phyloP scores from a whole-genome alignment of 306 rosid species.

The Sphenostylis stenocarpa region DNA sequence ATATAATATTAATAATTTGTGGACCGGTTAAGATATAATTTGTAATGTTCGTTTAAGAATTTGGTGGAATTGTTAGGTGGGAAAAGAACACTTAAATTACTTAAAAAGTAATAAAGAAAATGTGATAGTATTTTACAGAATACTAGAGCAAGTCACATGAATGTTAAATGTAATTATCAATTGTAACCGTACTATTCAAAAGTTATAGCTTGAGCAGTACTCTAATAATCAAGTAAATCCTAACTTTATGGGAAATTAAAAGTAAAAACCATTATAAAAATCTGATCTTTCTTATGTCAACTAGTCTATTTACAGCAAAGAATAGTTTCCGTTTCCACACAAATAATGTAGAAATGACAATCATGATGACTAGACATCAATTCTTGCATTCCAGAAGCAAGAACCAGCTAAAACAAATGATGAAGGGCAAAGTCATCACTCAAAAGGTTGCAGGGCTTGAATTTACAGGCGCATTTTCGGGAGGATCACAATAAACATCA shows the following conservation, averaged over 20 bases:
- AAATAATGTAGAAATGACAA: not conserved
- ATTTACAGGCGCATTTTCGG: conserved; percentile 43
- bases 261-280: not conserved
- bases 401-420: conserved; percentile 43
- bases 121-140: not conserved
- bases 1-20: too few species aligned
- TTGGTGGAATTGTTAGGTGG: not conserved
- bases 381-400: conserved; percentile 42
- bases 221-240: not conserved
- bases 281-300: conserved; percentile 1
- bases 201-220: not conserved
- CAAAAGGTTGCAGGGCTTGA: conserved; percentile 31
- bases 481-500: conserved; percentile 67
- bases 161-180: too few species aligned
- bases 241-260: not conserved
- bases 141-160: not conserved
- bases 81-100: too few species aligned
- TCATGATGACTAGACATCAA: conserved; percentile 26
- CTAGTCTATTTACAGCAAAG: conserved; percentile 76
- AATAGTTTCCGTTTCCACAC: conserved; percentile 38
- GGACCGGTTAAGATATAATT: too few species aligned
- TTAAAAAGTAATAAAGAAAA: too few species aligned
- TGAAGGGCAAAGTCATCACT: conserved; percentile 41
- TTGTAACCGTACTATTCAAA: too few species aligned
- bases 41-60: not conserved